Base-by-base conservation (phyloP, 2,329 filamentous ascomycete genomes). In the Ophiostoma angusticollis region DNA sequence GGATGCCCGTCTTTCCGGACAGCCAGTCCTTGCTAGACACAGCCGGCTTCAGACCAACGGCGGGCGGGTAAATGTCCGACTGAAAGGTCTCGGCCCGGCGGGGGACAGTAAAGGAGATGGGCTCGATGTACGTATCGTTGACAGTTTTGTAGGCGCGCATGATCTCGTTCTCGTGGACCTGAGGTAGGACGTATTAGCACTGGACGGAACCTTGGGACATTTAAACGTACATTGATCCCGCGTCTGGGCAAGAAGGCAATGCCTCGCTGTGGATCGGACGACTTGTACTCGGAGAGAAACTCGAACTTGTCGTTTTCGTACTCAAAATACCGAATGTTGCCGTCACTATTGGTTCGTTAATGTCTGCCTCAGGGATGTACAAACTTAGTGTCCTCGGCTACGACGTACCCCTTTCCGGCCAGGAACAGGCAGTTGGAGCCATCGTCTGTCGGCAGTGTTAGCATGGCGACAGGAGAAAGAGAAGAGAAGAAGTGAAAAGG, bases 221-320 rank as follows among this genome's bases (percentile, higher is more conserved):
- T 4, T 7, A 21, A 24, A 58, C 72, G 55, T 56, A 82, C 81
- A 58, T 95, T 94, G 52, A 98, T 83, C 47, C 89, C 91, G 47
- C 91, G 84, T 63, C 93, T 89, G 38, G 91, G 91, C 56, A 96
- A 63, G 61, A 98, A 96, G 24, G 85, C 91, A 52, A 98, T 72
- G 52, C 91, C 91, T 56, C 91, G 78, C 64, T 98, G 91, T 23
- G 91, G 89, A 48, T 98, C 91, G 28, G 70, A 67, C n/a, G 91
- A 96, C 64, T 95, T 94, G 72, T 96, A 91, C 59, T 96, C 89
- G 47, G 86, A 93, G 39, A 98, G 67, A 61, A 84, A 94, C 62
- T 98, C 89, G 57, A 98, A 95, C 62, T 95, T 95, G 70, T 96
- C 89, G 63, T 96, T 93, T 57, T 93, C 84, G 55, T 93, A 93